These are phyloP conservation scores for Cladophialophora psammophila DNA, from an alignment of 2,329 filamentous ascomycete genomes.

Conservation along the genomic window DNA sequence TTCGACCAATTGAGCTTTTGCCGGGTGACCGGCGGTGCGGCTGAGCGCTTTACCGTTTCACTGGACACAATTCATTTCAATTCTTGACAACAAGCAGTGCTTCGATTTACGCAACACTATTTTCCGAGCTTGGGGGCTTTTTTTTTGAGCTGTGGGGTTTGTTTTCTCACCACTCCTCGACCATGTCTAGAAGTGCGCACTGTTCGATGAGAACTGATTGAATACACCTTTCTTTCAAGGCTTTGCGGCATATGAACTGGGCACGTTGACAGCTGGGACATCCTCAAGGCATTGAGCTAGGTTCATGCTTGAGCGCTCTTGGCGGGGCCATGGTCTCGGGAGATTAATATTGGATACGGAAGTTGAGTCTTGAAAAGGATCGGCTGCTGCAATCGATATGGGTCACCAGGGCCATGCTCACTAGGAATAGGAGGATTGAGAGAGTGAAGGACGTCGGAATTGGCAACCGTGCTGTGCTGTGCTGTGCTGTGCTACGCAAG, in stretches of 20 bases:
- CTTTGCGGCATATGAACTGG: background rate
- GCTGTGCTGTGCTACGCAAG: background rate
- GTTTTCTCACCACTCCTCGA: slow-evolving; percentile 2
- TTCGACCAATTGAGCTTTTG: slow-evolving; percentile 1
- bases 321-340: background rate
- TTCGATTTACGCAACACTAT: slow-evolving; percentile 4
- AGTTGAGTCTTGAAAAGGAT: background rate
- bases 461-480: background rate
- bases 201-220: background rate
- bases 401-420: background rate
- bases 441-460: background rate
- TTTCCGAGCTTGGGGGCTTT: slow-evolving; percentile 7
- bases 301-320: slow-evolving; percentile 1
- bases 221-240: background rate
- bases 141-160: slow-evolving; percentile 3
- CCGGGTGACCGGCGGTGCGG: background rate
- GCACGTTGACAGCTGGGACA: background rate
- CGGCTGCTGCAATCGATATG: background rate
- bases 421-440: slow-evolving; percentile 13
- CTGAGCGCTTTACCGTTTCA: background rate
- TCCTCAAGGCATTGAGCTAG: slow-evolving; percentile 5
- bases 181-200: slow-evolving; percentile 1
- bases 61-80: background rate
- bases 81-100: slow-evolving; percentile 22
- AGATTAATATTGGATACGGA: slow-evolving; percentile 16